Percentiles rank a stretch among this genome's conserved stretches.
phyloP scores from a whole-genome alignment of 169 alveolate species.

The Perkinsus marinus region DNA sequence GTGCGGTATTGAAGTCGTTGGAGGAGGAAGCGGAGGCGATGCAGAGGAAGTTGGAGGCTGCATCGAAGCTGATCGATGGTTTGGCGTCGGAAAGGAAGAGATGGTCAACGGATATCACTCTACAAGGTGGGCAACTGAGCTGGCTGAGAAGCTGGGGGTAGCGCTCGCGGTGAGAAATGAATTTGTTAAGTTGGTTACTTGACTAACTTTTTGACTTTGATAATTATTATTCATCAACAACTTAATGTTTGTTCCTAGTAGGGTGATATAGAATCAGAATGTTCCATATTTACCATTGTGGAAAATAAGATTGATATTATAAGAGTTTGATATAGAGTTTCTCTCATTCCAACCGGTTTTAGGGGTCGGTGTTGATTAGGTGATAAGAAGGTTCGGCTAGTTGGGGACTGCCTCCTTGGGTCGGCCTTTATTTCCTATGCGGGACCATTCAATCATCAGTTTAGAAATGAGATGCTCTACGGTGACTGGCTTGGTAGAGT shows the following conservation, averaged over 20 bases:
- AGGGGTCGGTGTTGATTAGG: not conserved
- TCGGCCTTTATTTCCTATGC: constrained; percentile 77
- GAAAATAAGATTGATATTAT: too few relatives aligned
- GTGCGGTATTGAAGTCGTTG: constrained; percentile 65
- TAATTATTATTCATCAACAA: too few relatives aligned
- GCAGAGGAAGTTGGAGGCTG: constrained; percentile 70
- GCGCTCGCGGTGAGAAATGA: too few relatives aligned
- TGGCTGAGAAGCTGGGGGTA: too few relatives aligned
- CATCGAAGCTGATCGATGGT: constrained; percentile 73
- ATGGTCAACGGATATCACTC: constrained; percentile 68
- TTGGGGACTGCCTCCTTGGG: constrained; percentile 75
- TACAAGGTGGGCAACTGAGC: constrained; percentile 27
- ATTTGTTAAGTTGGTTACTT: too few relatives aligned
- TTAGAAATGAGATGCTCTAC: constrained; percentile 68
- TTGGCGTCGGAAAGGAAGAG: constrained; percentile 57
- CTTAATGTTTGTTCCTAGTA: too few relatives aligned
- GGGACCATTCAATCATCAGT: constrained; percentile 75
- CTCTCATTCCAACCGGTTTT: not conserved
- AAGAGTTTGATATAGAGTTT: not conserved
- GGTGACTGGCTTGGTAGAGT: not conserved
- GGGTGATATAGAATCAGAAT: too few relatives aligned
- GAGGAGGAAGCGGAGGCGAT: constrained; percentile 59
- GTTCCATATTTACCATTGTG: too few relatives aligned
- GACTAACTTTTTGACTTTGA: too few relatives aligned
- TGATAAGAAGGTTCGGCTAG: constrained; percentile 53